These are phyloP conservation scores for Xerocomellus intermedius DNA, from an alignment of 768 basidiomycete species.

Conservation along the genomic window DNA sequence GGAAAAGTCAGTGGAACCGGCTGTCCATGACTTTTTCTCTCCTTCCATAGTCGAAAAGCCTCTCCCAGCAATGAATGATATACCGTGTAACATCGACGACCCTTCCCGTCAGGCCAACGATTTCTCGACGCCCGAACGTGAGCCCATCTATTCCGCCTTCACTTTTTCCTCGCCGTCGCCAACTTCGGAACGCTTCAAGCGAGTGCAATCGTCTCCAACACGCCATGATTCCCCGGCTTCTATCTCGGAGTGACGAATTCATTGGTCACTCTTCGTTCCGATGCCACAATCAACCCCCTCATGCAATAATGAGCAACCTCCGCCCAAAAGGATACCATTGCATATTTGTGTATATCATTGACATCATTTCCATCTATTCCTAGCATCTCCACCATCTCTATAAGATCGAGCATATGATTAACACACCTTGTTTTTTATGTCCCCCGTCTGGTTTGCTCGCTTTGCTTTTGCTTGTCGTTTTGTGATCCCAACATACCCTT, in stretches of 20 bases:
- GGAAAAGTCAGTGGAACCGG: conserved; percentile 57
- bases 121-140: conserved; percentile 76
- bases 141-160: conserved; percentile 69
- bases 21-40: conserved; percentile 54
- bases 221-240: conserved; percentile 21
- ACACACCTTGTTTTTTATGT: conserved; percentile 20
- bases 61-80: conserved; percentile 33
- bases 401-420: conserved; percentile 26
- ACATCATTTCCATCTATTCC: conserved; percentile 32
- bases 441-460: conserved; percentile 27
- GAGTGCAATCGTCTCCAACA: conserved; percentile 37
- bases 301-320: conserved; percentile 9
- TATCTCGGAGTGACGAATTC: conserved; percentile 19
- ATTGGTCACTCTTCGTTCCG: background rate
- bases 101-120: conserved; percentile 63
- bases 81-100: conserved; percentile 37
- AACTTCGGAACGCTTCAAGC: conserved; percentile 52
- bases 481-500: conserved; percentile 25
- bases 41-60: conserved; percentile 15
- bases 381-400: conserved; percentile 30
- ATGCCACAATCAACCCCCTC: background rate
- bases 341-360: conserved; percentile 36
- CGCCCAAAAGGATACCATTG: conserved; percentile 28
- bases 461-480: conserved; percentile 28
- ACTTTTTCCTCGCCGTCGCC: conserved; percentile 77